Evolutionary conservation across 768 basidiomycete genomes (phyloP).

Genomic region (Tulasnella calospora): DNA sequence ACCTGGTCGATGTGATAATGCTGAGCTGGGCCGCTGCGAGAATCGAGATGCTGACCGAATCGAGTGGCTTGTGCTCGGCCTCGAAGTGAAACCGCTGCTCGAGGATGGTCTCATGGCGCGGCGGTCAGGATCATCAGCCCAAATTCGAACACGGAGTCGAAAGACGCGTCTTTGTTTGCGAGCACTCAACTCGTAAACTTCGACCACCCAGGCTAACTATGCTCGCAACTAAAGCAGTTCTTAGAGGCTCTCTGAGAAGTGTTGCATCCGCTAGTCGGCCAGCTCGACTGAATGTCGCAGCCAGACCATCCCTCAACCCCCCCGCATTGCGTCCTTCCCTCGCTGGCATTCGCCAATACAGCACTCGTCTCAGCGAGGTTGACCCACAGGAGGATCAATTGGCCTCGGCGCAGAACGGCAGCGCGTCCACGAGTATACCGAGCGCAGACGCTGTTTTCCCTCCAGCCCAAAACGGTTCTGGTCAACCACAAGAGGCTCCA

Average conservation of each 20-base stretch:
- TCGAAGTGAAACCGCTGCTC: constrained; percentile 7
- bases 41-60: constrained; percentile 34
- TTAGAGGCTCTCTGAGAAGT: background rate
- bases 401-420: background rate
- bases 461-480: background rate
- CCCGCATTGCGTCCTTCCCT: background rate
- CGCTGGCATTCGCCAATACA: background rate
- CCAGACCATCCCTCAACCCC: background rate
- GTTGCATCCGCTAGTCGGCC: background rate
- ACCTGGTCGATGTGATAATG: constrained; percentile 35
- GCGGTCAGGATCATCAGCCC: background rate
- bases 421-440: background rate
- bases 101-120: constrained; percentile 22
- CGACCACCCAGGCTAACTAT: background rate
- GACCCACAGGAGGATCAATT: background rate
- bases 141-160: background rate
- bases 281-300: background rate
- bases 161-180: background rate
- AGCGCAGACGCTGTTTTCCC: constrained; percentile 5
- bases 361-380: background rate
- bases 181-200: background rate
- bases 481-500: constrained; percentile 1
- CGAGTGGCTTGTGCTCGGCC: constrained; percentile 31
- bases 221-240: background rate
- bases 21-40: constrained; percentile 34